phyloP scores from a whole-genome alignment of 306 rosid species.

The Cicer pinnatifidum region DNA sequence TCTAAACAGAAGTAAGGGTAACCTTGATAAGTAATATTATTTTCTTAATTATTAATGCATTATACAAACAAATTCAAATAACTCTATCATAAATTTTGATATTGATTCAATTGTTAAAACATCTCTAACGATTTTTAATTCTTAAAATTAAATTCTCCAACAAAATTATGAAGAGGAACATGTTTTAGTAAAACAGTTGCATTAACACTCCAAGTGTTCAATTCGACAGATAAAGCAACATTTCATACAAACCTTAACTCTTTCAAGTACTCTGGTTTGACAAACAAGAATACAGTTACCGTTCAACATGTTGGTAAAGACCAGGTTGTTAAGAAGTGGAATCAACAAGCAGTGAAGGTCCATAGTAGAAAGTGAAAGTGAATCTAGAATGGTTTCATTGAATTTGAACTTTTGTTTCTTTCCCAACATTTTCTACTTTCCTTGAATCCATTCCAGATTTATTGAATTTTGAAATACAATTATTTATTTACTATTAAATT shows the following conservation, averaged over 20 bases:
- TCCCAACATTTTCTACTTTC: background rate
- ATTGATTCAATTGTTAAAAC: too few relatives aligned
- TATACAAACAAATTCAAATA: too few relatives aligned
- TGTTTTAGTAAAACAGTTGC: conserved; percentile 79
- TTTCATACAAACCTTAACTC: conserved; percentile 73
- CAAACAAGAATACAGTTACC: conserved; percentile 91
- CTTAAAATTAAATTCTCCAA: too few relatives aligned
- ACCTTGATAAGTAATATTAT: too few relatives aligned
- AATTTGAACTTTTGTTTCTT: conserved; percentile 16
- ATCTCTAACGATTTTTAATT: too few relatives aligned
- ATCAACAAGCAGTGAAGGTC: conserved; percentile 64
- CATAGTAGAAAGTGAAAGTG: conserved; percentile 45
- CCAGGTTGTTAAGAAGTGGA: conserved; percentile 74
- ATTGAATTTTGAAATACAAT: background rate
- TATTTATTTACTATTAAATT: conserved; percentile 22
- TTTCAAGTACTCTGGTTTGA: conserved; percentile 93
- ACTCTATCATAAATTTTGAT: too few relatives aligned
- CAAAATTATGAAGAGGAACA: conserved; percentile 65
- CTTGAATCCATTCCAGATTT: conserved; percentile 36
- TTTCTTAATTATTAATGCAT: too few relatives aligned
- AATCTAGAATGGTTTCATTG: conserved; percentile 14
- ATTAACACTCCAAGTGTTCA: conserved; percentile 66
- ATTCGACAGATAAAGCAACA: conserved; percentile 88
- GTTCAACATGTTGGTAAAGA: conserved; percentile 75
- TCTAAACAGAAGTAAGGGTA: too few relatives aligned